Evolutionary conservation across 768 basidiomycete genomes (phyloP).

Genomic region (Mycena indigotica): DNA sequence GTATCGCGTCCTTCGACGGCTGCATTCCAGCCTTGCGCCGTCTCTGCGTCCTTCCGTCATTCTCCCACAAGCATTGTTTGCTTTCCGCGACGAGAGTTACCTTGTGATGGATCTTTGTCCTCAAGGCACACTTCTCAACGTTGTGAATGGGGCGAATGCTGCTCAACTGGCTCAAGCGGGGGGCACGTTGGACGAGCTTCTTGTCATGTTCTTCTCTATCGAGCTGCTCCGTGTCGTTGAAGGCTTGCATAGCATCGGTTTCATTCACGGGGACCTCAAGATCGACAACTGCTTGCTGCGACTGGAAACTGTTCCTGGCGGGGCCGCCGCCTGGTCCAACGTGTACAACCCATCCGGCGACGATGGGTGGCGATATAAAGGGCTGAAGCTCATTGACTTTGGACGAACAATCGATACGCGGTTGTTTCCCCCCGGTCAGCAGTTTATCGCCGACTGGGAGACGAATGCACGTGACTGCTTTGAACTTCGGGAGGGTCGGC

Average conservation of each 20-base stretch:
- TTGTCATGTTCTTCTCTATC: slow-evolving; percentile 93
- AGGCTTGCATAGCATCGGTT: slow-evolving; percentile 75
- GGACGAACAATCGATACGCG: slow-evolving; percentile 90
- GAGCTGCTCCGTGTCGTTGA: slow-evolving; percentile 86
- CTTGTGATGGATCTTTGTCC: slow-evolving; percentile 85
- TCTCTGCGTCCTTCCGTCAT: slow-evolving; percentile 70
- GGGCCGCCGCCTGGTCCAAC: slow-evolving; percentile 67
- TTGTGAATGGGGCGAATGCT: slow-evolving; percentile 80
- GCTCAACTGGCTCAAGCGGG: slow-evolving; percentile 80
- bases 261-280: slow-evolving; percentile 98
- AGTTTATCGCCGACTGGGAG: slow-evolving; percentile 85
- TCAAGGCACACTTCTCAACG: slow-evolving; percentile 90
- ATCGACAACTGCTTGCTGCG: slow-evolving; percentile 98
- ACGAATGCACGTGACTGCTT: slow-evolving; percentile 90
- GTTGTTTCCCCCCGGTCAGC: slow-evolving; percentile 78
- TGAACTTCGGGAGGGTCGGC: slow-evolving; percentile 78
- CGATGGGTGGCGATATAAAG: slow-evolving; percentile 85
- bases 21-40: slow-evolving; percentile 69
- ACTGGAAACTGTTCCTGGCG: slow-evolving; percentile 79
- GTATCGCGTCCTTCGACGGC: slow-evolving; percentile 77
- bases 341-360: slow-evolving; percentile 79
- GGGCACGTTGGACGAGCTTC: slow-evolving; percentile 85
- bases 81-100: slow-evolving; percentile 87
- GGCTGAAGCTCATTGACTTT: slow-evolving; percentile 94
- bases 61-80: slow-evolving; percentile 76